Conservation (phyloP, 257 asterid genomes). For the Solanum verrucosum region DNA sequence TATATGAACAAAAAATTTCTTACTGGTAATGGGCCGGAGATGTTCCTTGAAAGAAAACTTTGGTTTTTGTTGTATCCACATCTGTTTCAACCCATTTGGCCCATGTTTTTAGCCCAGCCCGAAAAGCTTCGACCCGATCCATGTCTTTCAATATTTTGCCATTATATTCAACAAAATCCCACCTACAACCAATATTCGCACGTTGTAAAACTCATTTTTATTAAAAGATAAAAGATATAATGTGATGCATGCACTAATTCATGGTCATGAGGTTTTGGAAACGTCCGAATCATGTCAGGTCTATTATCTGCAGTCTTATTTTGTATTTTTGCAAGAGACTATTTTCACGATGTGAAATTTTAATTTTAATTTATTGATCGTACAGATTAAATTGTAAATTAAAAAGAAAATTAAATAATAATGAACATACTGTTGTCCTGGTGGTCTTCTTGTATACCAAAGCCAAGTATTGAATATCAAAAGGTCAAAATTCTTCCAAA, state of each 20-base stretch:
- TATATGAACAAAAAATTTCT: not conserved
- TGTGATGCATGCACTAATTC: not conserved
- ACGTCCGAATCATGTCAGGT: accelerated
- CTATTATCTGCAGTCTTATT: not conserved
- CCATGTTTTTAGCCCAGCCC: conserved; percentile 42
- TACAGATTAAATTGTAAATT: not conserved
- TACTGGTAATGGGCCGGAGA: conserved; percentile 59
- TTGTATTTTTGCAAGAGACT: not conserved
- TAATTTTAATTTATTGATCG: not conserved
- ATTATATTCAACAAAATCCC: conserved; percentile 38
- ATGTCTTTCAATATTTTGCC: conserved; percentile 45
- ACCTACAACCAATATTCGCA: conserved; percentile 17
- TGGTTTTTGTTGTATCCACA: conserved; percentile 32
- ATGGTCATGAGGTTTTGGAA: not conserved
- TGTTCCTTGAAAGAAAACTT: conserved; percentile 57
- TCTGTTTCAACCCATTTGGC: conserved; percentile 39
- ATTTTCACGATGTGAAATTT: not conserved
- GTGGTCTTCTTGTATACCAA: conserved; percentile 31
- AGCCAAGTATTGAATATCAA: conserved; percentile 41
- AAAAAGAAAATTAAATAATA: not conserved
- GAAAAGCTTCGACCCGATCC: conserved; percentile 56
- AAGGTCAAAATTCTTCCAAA: conserved; percentile 29
- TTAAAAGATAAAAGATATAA: too few relatives aligned
- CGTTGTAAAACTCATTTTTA: not conserved
- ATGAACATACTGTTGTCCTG: conserved; percentile 20